Evolutionary conservation across 2,329 filamentous ascomycete genomes (phyloP).

Genomic region (Trichoderma hamatum): DNA sequence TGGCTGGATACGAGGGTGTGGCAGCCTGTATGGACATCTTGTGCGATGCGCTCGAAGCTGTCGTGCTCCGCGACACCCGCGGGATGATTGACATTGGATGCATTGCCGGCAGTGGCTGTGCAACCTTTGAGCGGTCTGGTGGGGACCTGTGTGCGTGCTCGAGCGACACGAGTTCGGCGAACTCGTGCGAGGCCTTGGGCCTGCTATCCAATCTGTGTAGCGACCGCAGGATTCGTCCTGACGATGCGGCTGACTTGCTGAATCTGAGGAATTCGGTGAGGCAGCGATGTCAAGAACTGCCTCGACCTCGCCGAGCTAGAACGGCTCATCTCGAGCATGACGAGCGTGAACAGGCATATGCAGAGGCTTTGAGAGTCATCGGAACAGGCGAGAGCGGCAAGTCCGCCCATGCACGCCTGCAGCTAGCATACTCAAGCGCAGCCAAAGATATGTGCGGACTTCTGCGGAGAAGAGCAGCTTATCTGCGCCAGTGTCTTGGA

Average conservation of each 20-base stretch:
- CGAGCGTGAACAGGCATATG: constrained; percentile 9
- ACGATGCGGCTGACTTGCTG: background rate
- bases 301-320: background rate
- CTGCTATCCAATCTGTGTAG: constrained; percentile 10
- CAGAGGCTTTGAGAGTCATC: background rate
- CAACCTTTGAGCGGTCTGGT: constrained; percentile 18
- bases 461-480: constrained; percentile 15
- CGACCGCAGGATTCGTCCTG: background rate
- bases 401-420: constrained; percentile 2
- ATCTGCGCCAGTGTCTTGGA: background rate
- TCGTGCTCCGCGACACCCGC: constrained; percentile 17
- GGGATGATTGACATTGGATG: background rate
- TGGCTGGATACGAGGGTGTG: constrained; percentile 21
- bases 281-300: background rate
- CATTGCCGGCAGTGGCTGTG: constrained; percentile 15
- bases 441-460: constrained; percentile 12
- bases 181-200: background rate
- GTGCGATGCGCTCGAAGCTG: constrained; percentile 15
- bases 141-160: constrained; percentile 16
- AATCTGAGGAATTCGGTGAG: background rate
- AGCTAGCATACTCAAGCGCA: constrained; percentile 6
- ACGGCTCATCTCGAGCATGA: constrained; percentile 10
- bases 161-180: background rate
- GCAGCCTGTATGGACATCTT: constrained; percentile 24
- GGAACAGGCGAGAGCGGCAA: constrained; percentile 6